phyloP scores from a whole-genome alignment of 2,329 filamentous ascomycete species.

The Whalleya microplaca region DNA sequence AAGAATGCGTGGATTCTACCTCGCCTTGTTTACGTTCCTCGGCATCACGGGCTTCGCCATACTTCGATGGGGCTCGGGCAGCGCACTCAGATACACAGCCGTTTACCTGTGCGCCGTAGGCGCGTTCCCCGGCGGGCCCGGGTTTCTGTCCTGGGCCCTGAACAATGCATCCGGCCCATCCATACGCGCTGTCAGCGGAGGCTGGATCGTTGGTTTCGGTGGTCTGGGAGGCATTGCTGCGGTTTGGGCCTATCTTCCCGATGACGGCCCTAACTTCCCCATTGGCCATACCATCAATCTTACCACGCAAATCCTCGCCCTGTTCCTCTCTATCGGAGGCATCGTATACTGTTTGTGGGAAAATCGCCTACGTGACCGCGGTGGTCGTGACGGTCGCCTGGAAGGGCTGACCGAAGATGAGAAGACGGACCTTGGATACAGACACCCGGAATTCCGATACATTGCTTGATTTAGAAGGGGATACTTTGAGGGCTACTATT shows the following conservation, averaged over 20 bases:
- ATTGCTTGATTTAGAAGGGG: conserved; percentile 42
- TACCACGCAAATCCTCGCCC: conserved; percentile 48
- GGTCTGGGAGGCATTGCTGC: conserved; percentile 61
- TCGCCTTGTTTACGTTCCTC: conserved; percentile 45
- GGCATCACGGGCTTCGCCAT: conserved; percentile 56
- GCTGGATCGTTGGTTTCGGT: conserved; percentile 58
- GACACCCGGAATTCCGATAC: conserved; percentile 60
- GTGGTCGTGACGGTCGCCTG: conserved; percentile 53
- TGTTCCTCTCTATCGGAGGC: conserved; percentile 50
- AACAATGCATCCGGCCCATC: conserved; percentile 63
- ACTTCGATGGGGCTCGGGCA: conserved; percentile 47
- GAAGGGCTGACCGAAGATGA: conserved; percentile 52
- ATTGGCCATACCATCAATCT: conserved; percentile 62
- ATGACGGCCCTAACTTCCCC: conserved; percentile 50
- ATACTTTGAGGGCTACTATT: not conserved
- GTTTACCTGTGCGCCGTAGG: conserved; percentile 60
- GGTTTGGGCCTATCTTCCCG: conserved; percentile 56
- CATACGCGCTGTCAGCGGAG: conserved; percentile 58
- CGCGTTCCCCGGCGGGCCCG: conserved; percentile 61
- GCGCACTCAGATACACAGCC: conserved; percentile 48
- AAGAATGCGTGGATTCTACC: conserved; percentile 45
- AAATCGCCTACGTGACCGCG: conserved; percentile 51
- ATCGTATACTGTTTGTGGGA: conserved; percentile 58
- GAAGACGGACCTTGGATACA: conserved; percentile 52
- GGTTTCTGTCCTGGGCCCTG: conserved; percentile 61